Conservation (phyloP, 179 eudicot species). For the Silene vulgaris region DNA sequence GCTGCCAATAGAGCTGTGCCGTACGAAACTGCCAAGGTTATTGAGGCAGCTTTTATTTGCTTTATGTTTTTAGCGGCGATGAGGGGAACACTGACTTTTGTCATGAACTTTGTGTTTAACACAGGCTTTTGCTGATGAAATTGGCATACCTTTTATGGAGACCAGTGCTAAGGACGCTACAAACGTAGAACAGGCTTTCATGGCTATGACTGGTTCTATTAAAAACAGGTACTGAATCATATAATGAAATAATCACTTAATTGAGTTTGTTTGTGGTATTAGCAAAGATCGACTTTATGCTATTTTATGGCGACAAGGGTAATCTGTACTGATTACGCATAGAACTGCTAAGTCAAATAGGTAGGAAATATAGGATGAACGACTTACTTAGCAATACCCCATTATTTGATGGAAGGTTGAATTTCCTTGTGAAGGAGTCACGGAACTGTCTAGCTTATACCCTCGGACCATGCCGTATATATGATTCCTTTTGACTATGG, state of each 20-base stretch:
- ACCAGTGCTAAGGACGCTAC: conserved; percentile 46
- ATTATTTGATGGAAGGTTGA: background rate
- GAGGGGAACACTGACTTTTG: background rate
- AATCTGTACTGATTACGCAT: too few species aligned
- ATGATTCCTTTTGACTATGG: too few species aligned
- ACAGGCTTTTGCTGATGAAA: conserved; percentile 44
- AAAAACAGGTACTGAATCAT: conserved; percentile 30
- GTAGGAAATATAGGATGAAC: background rate
- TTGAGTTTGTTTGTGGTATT: background rate
- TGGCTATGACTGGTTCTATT: conserved; percentile 43
- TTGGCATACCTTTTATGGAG: conserved; percentile 41
- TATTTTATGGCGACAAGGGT: too few species aligned
- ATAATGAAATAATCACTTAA: background rate
- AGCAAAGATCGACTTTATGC: background rate
- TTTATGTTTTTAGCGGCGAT: conserved; percentile 1
- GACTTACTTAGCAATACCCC: background rate
- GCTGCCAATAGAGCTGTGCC: conserved; percentile 42
- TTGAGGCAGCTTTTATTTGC: background rate
- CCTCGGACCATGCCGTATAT: too few species aligned
- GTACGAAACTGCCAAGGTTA: conserved; percentile 41
- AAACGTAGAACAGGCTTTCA: conserved; percentile 41
- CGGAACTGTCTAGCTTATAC: too few species aligned
- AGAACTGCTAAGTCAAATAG: too few species aligned
- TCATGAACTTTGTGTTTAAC: background rate
- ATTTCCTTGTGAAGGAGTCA: background rate